Conservation (phyloP, 805 yeast genomes). For the Kluyveromyces wickerhamii region DNA sequence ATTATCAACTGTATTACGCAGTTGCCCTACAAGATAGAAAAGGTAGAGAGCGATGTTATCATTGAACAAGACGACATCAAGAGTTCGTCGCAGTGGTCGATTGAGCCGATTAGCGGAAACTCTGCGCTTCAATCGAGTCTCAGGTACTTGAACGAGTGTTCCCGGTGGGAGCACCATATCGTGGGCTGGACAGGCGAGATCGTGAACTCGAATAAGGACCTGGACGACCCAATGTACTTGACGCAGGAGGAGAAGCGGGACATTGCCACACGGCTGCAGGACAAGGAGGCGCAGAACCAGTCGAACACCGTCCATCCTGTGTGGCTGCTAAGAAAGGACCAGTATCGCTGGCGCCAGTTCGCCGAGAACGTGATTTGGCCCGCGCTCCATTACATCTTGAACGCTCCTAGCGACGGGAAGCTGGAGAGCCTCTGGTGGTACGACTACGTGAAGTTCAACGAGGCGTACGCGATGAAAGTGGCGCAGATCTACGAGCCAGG, state of each 20-base stretch:
- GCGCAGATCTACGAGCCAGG: conserved; percentile 72
- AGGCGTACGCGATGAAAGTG: conserved; percentile 78
- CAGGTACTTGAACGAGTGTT: conserved; percentile 47
- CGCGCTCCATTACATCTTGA: conserved; percentile 84
- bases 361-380: conserved; percentile 94
- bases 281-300: conserved; percentile 39
- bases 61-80: background rate
- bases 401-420: conserved; percentile 57
- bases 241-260: conserved; percentile 45
- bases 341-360: conserved; percentile 76
- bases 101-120: conserved; percentile 66
- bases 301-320: conserved; percentile 68
- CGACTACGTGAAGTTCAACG: conserved; percentile 85
- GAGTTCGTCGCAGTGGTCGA: conserved; percentile 38
- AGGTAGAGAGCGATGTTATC: conserved; percentile 22
- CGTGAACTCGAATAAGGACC: conserved; percentile 22
- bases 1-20: conserved; percentile 32
- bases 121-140: conserved; percentile 77
- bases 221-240: conserved; percentile 49
- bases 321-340: conserved; percentile 77
- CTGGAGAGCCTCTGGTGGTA: conserved; percentile 71
- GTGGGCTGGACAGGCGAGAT: conserved; percentile 97
- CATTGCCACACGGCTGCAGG: conserved; percentile 20
- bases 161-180: conserved; percentile 80
- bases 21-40: conserved; percentile 28